Conservation (phyloP, 2,329 filamentous ascomycete species). For the Arthrobotrys conoides region DNA sequence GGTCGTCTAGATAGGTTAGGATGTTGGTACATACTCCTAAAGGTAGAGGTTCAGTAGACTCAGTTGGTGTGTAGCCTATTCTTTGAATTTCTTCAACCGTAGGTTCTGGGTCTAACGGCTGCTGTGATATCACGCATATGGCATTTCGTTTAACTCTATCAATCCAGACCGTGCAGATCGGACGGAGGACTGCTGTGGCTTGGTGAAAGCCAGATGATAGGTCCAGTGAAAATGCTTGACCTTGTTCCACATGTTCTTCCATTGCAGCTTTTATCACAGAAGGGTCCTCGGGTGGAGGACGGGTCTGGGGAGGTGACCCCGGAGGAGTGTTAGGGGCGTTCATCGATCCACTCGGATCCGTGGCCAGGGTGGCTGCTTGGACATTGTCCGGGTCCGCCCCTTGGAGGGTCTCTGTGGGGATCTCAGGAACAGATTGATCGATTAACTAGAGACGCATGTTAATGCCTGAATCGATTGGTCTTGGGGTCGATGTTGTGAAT, state of each 20-base stretch:
- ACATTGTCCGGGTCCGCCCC: constrained; percentile 40
- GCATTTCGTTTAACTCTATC: constrained; percentile 55
- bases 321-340: background rate
- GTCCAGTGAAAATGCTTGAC: constrained; percentile 3
- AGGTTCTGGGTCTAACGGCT: constrained; percentile 36
- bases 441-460: constrained; percentile 26
- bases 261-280: constrained; percentile 32
- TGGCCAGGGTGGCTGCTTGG: background rate
- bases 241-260: constrained; percentile 46
- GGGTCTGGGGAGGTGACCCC: background rate
- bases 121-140: constrained; percentile 11
- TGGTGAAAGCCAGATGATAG: constrained; percentile 41
- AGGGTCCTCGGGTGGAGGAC: constrained; percentile 15
- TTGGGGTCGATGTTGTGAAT: background rate
- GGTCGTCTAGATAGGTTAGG: constrained; percentile 25
- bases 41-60: constrained; percentile 43
- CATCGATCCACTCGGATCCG: background rate
- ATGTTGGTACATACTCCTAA: constrained; percentile 30
- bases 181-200: constrained; percentile 38
- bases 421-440: constrained; percentile 51
- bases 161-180: constrained; percentile 43
- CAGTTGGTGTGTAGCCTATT: constrained; percentile 47
- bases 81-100: constrained; percentile 44
- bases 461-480: background rate
- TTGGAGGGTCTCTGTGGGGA: constrained; percentile 45